phyloP scores from a whole-genome alignment of 2,329 filamentous ascomycete genomes.

The Alternaria alternata region DNA sequence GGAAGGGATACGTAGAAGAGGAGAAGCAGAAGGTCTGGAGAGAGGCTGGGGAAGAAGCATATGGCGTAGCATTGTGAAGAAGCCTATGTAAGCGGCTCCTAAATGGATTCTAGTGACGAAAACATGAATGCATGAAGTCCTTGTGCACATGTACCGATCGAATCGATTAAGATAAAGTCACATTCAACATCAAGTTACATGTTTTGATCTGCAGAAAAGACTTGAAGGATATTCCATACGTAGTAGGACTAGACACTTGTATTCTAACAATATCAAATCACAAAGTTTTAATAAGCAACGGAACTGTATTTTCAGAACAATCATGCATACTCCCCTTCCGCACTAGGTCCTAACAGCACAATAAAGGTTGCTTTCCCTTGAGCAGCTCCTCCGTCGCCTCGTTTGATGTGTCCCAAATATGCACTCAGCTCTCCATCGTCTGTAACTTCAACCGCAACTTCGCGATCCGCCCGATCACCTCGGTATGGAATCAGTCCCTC shows the following conservation, averaged over 20 bases:
- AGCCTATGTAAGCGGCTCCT: not conserved
- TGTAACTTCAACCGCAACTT: slow-evolving; percentile 71
- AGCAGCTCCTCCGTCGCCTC: slow-evolving; percentile 42
- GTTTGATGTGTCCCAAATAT: slow-evolving; percentile 70
- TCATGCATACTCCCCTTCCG: not conserved
- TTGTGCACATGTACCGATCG: not conserved
- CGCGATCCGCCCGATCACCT: slow-evolving; percentile 55
- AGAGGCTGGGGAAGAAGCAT: slow-evolving; percentile 75
- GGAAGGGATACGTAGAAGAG: slow-evolving; percentile 62
- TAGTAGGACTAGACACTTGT: not conserved
- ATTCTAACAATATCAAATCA: not conserved
- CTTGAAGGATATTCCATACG: not conserved
- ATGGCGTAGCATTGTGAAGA: slow-evolving; percentile 51
- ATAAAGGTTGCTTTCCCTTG: slow-evolving; percentile 64
- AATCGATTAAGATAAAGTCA: not conserved
- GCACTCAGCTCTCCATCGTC: slow-evolving; percentile 75
- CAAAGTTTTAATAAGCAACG: not conserved
- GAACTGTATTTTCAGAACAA: not conserved
- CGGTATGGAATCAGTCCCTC: slow-evolving; percentile 69
- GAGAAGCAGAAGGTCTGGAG: slow-evolving; percentile 75
- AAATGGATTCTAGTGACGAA: not conserved
- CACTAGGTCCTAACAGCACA: slow-evolving; percentile 39
- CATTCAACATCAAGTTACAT: not conserved
- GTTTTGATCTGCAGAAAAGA: too few species aligned
- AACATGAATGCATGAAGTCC: not conserved